Base-by-base conservation (phyloP, 805 yeast species). In the Ogataea angusta region DNA sequence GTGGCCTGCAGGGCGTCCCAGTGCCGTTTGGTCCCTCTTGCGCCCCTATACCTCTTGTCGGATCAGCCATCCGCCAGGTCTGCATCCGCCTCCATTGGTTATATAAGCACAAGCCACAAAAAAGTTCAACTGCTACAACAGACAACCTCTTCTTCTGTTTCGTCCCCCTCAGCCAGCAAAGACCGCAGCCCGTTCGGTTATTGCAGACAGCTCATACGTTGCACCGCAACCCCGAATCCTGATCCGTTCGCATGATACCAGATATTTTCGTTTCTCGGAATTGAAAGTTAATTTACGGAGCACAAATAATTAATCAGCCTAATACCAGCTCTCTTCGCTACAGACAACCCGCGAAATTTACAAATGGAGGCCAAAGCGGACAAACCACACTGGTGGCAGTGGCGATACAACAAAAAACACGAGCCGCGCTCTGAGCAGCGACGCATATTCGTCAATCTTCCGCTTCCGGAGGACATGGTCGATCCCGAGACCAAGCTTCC, bases 401-500 rank as follows among this genome's bases (percentile, higher is more conserved):
- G 13, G 39, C 19, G 14, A 38, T 29, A 22, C 6, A 37, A 32
- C 26, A 36, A 35, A 15, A 33, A 41, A 13, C 22, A 23, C 9
- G 16, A 26, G 5, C 30, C 31, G 10, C 13, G 29, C 16, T 26
- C 27, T 6, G 44, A 44, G 13, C 48, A 47, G 24, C 67, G 89
- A 51, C 60, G 73, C 3, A 64, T 83, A 13, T 80, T 71, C 40
- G 70, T 78, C 57, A 84, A 84, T 57, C 61, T 72, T 54, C 68
- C 69, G 3, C 62, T 85, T 24, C 90, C 95, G 0, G 74, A 70
- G 15, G 76, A 78, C 24, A 64, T 75, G 66, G 32, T 76, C 13
- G 81, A 81, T 43, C 56, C 57, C 2, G 79, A 79, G 57, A 70
- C 80, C 1, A 80, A 82, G 6, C 66, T 72, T 28, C 62, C 60